These are phyloP conservation scores for Kuraishia borneana DNA, from an alignment of 805 yeast genomes.

Conservation along the genomic window DNA sequence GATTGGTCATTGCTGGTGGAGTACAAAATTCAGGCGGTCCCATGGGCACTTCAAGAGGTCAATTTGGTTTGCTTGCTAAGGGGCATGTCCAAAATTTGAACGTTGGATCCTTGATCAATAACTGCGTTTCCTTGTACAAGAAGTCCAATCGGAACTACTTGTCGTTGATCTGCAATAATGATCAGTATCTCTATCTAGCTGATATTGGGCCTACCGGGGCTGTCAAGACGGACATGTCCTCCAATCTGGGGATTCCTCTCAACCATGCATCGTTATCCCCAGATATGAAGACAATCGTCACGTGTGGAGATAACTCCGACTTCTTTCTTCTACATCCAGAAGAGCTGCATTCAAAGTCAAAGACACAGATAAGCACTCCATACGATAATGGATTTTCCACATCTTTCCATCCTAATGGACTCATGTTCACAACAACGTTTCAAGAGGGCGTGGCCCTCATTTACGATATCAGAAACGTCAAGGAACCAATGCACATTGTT, in stretches of 20 bases:
- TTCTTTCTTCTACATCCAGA: slow-evolving; percentile 46
- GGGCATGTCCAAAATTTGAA: slow-evolving; percentile 37
- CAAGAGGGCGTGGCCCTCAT: slow-evolving; percentile 77
- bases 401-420: slow-evolving; percentile 66
- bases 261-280: slow-evolving; percentile 68
- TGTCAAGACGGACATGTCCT: slow-evolving; percentile 26
- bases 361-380: slow-evolving; percentile 32
- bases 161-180: slow-evolving; percentile 77
- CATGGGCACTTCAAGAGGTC: slow-evolving; percentile 43
- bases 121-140: slow-evolving; percentile 52
- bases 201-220: slow-evolving; percentile 39
- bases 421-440: slow-evolving; percentile 66
- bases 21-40: slow-evolving; percentile 10
- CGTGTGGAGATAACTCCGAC: slow-evolving; percentile 70
- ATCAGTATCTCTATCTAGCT: slow-evolving; percentile 54
- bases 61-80: slow-evolving; percentile 45
- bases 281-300: slow-evolving; percentile 43
- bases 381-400: slow-evolving; percentile 81
- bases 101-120: slow-evolving; percentile 76
- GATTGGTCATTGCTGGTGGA: slow-evolving; percentile 38
- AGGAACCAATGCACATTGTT: slow-evolving; percentile 40
- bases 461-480: slow-evolving; percentile 62
- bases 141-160: slow-evolving; percentile 31
- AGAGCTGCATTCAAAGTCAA: slow-evolving; percentile 5
- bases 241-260: slow-evolving; percentile 51